Percentiles rank a stretch among this genome's conserved stretches.
Evolutionary conservation across 495 filamentous ascomycete species (phyloP).

Genomic region (Bathelium albidoporum): DNA sequence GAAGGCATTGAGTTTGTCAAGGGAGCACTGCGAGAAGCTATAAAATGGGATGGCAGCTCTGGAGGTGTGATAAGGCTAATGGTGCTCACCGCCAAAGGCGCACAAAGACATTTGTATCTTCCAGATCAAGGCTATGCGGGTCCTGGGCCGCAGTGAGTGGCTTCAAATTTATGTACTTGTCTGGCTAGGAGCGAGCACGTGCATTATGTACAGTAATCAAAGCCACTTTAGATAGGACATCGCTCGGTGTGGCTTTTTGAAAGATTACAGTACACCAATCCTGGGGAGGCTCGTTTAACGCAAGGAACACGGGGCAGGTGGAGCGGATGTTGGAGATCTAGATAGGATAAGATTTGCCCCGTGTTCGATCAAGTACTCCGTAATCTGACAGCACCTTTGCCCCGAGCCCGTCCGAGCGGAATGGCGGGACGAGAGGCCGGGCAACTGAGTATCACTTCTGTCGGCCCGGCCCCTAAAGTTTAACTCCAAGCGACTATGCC

Average conservation of each 20-base stretch:
- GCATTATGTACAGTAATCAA: background rate
- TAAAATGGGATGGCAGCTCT: conserved; percentile 98
- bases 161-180: background rate
- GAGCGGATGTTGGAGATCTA: too few relatives aligned
- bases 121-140: conserved; percentile 67
- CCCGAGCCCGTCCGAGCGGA: background rate
- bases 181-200: background rate
- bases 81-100: conserved; percentile 81
- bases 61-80: conserved; percentile 97
- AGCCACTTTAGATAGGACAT: background rate
- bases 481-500: background rate
- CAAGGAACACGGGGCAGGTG: too few relatives aligned
- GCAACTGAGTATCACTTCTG: background rate
- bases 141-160: conserved; percentile 36
- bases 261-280: background rate
- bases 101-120: conserved; percentile 78
- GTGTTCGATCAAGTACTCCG: too few relatives aligned
- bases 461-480: background rate
- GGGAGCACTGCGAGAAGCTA: conserved; percentile 77
- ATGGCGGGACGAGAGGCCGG: background rate
- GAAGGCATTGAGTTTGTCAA: conserved; percentile 94
- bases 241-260: background rate
- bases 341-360: too few relatives aligned
- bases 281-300: too few relatives aligned
- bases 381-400: background rate